Evolutionary conservation across 306 rosid genomes (phyloP), one percentile per base, ranked within the genome.

Genomic region (Macrotyloma uniflorum): DNA sequence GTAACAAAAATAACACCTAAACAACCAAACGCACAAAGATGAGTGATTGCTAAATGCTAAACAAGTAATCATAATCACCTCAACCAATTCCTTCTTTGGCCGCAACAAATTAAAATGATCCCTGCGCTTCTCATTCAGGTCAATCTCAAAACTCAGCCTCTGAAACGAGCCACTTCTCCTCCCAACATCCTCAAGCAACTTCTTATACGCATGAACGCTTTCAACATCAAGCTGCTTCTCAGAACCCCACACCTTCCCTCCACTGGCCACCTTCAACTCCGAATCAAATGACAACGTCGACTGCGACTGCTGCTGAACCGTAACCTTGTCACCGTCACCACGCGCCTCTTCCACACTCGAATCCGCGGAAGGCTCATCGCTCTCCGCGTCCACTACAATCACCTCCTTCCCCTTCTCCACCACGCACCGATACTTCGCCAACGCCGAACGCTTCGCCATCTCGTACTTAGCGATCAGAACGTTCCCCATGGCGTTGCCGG

Each of bases 311-410:
- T 24, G 80, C 15, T 32, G 81, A 66, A 63, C 77, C 5, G 74
- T 78, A 61, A 19, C 70, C 85, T 78, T 84, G 1, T 38, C 45
- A 33, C 87, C 28, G 4, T 40, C 72, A 12, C 46, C 88, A 47
- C 8, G 82, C 76, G 49, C 86, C 67, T 82, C 96, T 35, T 82
- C 91, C 6, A 73, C 46, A 23, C 83, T 83, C 12, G 90, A 95
- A 86, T 90, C 92, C 20, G 83, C 91, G 9, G 83, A 84, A 6
- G 20, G 63, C 76, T 67, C 19, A 5, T 38, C 51, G 7, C 73
- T 79, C 51, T 89, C 91, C 0, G 70, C 19, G 75, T 91, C 97
- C 80, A 87, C 83, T 12, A 86, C 93, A 9, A 87, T 79, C 55
- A 88, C 90, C 68, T 82, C 91, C 71, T 85, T 76, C 75, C 77